These are phyloP conservation scores for Calocybe gangraenosa DNA, from an alignment of 768 basidiomycete genomes.

Conservation along the genomic window DNA sequence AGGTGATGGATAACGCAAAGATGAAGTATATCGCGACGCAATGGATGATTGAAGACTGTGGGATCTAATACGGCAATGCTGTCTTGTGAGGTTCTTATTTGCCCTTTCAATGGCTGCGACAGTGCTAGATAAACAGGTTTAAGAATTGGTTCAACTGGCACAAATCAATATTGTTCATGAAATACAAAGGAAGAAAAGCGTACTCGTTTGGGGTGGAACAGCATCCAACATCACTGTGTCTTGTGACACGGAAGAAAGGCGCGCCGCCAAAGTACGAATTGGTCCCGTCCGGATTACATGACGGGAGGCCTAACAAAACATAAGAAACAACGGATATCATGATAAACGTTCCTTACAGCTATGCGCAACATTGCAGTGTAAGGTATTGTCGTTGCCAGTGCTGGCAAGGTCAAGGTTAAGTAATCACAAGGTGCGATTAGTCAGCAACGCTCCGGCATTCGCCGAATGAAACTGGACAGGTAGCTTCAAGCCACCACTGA, in stretches of 20 bases:
- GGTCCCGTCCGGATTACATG: not conserved
- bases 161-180: slow-evolving; percentile 1
- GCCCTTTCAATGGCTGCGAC: slow-evolving; percentile 50
- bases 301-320: not conserved
- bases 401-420: not conserved
- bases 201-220: slow-evolving; percentile 10
- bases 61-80: slow-evolving; percentile 63
- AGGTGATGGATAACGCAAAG: slow-evolving; percentile 86
- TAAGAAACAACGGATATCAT: not conserved
- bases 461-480: slow-evolving; percentile 35
- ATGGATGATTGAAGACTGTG: slow-evolving; percentile 83
- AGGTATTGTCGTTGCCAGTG: not conserved
- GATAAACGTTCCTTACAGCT: not conserved
- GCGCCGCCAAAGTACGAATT: slow-evolving; percentile 13
- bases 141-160: slow-evolving; percentile 31
- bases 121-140: slow-evolving; percentile 60
- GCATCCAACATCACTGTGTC: slow-evolving; percentile 1
- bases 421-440: slow-evolving; percentile 27
- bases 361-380: too few relatives aligned
- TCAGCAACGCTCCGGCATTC: slow-evolving; percentile 28
- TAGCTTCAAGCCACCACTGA: slow-evolving; percentile 35
- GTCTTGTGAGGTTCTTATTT: slow-evolving; percentile 32
- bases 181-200: not conserved
- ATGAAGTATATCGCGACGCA: slow-evolving; percentile 90
- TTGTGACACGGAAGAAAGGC: slow-evolving; percentile 1